A percentile compares a stretch with the other conserved stretches of the same genome.
Conservation (phyloP, 2,329 filamentous ascomycete genomes). For the Talaromyces marneffei region DNA sequence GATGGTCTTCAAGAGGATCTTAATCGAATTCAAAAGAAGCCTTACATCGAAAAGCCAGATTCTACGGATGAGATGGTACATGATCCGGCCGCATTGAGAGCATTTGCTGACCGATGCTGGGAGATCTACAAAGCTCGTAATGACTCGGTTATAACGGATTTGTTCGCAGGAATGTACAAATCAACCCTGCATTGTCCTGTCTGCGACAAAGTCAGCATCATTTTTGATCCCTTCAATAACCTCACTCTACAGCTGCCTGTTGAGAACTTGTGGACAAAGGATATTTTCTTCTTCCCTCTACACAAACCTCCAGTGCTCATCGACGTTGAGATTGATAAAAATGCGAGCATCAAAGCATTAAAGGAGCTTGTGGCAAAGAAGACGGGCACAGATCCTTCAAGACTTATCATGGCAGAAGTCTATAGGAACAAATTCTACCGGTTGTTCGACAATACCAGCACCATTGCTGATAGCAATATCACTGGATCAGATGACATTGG, state of each 20-base stretch:
- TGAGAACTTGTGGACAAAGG: conserved; percentile 71
- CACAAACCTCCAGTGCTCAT: conserved; percentile 65
- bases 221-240: conserved; percentile 96
- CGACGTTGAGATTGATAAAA: conserved; percentile 68
- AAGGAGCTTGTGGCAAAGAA: conserved; percentile 52
- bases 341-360: conserved; percentile 53
- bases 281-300: conserved; percentile 71
- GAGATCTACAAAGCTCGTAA: conserved; percentile 88
- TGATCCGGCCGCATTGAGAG: conserved; percentile 69
- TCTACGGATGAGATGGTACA: conserved; percentile 94
- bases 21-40: conserved; percentile 89
- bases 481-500: conserved; percentile 56
- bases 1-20: conserved; percentile 94
- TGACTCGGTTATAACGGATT: conserved; percentile 88
- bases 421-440: conserved; percentile 83
- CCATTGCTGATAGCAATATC: conserved; percentile 67
- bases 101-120: conserved; percentile 84
- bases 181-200: conserved; percentile 88
- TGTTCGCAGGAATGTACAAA: conserved; percentile 98
- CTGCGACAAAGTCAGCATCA: conserved; percentile 94
- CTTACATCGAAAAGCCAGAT: conserved; percentile 95
- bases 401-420: conserved; percentile 76
- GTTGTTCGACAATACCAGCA: conserved; percentile 64
- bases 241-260: conserved; percentile 85
- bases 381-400: conserved; percentile 44